These are phyloP conservation scores for Ceratocystis huliohia DNA, from an alignment of 2,329 filamentous ascomycete genomes.

Conservation along the genomic window DNA sequence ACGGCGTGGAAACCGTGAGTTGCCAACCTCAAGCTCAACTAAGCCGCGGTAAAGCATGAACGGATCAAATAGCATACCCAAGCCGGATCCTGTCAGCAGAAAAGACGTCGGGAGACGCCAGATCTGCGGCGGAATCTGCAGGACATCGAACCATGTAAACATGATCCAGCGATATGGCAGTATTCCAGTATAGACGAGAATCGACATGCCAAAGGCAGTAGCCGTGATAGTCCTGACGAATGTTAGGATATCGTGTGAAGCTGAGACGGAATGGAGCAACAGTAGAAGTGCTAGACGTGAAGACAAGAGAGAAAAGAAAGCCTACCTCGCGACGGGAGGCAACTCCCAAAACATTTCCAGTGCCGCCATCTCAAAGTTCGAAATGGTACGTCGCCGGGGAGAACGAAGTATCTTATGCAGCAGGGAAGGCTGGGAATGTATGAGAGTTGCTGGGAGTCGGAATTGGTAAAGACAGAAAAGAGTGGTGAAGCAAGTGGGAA, in stretches of 20 bases:
- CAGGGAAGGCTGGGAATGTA: constrained; percentile 2
- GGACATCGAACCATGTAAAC: constrained; percentile 40
- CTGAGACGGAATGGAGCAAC: not conserved
- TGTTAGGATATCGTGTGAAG: constrained; percentile 23
- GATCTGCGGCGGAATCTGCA: constrained; percentile 37
- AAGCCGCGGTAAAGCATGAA: constrained; percentile 68
- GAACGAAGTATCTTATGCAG: not conserved
- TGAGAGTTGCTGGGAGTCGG: constrained; percentile 15
- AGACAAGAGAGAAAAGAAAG: not conserved
- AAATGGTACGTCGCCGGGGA: constrained; percentile 19
- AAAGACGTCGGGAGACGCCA: constrained; percentile 35
- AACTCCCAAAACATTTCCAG: constrained; percentile 31
- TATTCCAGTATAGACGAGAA: constrained; percentile 44
- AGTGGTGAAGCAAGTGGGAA: constrained; percentile 22
- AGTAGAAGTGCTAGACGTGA: not conserved
- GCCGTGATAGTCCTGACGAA: constrained; percentile 52
- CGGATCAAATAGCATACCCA: constrained; percentile 55
- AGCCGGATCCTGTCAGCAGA: constrained; percentile 30
- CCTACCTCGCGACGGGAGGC: constrained; percentile 34
- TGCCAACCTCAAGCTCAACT: constrained; percentile 58
- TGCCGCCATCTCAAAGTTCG: constrained; percentile 20
- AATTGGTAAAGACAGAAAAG: constrained; percentile 19
- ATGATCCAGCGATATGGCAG: constrained; percentile 39
- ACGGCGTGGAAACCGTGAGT: constrained; percentile 57
- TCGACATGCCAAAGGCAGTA: constrained; percentile 47